Percentiles rank a stretch among this genome's conserved stretches.
These are phyloP conservation scores for Crithidia bombi DNA, from an alignment of 208 protist genomes.

Conservation along the genomic window DNA sequence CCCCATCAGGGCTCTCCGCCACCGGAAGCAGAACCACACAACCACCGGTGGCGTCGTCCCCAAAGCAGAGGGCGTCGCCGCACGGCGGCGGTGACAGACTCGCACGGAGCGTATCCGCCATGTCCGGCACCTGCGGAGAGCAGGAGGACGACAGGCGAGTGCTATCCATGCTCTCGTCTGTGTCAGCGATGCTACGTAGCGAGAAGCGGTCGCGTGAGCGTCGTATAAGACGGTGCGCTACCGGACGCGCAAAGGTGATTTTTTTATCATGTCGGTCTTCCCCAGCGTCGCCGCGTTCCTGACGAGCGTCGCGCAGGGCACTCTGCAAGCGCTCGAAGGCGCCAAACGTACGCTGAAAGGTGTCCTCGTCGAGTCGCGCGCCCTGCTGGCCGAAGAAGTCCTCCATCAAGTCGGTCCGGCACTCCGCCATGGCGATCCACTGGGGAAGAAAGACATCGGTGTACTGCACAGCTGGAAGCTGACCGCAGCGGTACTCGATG, in stretches of 20 bases:
- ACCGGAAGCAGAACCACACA: constrained; percentile 23
- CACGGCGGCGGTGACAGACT: constrained; percentile 1
- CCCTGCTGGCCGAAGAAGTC: constrained; percentile 33
- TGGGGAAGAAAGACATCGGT: constrained; percentile 29
- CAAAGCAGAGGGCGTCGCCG: not conserved
- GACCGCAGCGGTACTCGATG: constrained; percentile 57
- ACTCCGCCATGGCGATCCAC: constrained; percentile 37
- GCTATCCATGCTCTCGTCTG: constrained; percentile 25
- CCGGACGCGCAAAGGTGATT: constrained; percentile 45
- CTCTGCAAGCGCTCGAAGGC: constrained; percentile 41
- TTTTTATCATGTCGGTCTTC: constrained; percentile 28
- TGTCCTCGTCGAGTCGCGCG: constrained; percentile 23
- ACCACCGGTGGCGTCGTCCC: not conserved
- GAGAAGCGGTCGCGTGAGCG: constrained; percentile 47
- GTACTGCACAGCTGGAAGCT: constrained; percentile 28
- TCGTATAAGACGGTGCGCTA: constrained; percentile 47
- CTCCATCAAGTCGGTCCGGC: constrained; percentile 35
- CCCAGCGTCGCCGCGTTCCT: constrained; percentile 21
- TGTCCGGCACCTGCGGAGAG: constrained; percentile 5
- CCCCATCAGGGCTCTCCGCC: constrained; percentile 19
- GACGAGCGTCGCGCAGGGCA: constrained; percentile 40
- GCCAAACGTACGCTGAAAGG: constrained; percentile 26
- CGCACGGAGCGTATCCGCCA: not conserved
- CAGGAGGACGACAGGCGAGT: constrained; percentile 2
- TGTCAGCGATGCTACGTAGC: constrained; percentile 37